These are phyloP conservation scores for Tarenaya hassleriana DNA, from an alignment of 345 rosid genomes.

Conservation along the genomic window DNA sequence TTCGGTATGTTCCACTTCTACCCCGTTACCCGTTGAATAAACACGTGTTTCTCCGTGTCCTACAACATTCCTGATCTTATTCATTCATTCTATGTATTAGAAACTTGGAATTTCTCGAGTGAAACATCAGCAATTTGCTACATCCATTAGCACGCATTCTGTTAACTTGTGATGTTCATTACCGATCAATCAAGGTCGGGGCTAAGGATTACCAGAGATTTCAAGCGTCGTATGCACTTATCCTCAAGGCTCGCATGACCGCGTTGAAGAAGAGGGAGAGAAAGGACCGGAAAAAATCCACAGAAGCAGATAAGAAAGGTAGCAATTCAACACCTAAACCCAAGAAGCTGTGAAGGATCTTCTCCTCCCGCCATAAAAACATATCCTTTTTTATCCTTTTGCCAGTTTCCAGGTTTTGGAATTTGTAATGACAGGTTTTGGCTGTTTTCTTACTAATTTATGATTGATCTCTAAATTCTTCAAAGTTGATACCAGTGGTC, in stretches of 20 bases:
- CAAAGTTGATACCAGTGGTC: too few relatives aligned
- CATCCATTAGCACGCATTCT: too few relatives aligned
- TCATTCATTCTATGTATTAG: too few relatives aligned
- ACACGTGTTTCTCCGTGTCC: too few relatives aligned
- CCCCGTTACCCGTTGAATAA: background rate
- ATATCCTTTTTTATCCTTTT: too few relatives aligned
- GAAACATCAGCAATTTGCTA: too few relatives aligned
- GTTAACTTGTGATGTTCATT: conserved; percentile 6
- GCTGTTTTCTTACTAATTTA: too few relatives aligned
- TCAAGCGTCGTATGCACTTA: conserved; percentile 89
- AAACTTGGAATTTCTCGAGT: background rate
- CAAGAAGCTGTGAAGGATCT: conserved; percentile 22
- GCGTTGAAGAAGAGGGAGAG: conserved; percentile 75
- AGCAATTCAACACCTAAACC: conserved; percentile 25
- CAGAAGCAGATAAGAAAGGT: conserved; percentile 50
- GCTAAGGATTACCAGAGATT: conserved; percentile 87
- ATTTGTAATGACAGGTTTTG: too few relatives aligned
- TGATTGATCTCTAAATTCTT: too few relatives aligned
- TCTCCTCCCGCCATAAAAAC: too few relatives aligned
- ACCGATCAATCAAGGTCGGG: conserved; percentile 82
- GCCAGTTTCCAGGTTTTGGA: too few relatives aligned
- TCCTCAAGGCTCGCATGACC: conserved; percentile 76
- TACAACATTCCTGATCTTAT: too few relatives aligned
- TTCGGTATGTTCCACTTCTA: conserved; percentile 49
- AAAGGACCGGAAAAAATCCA: conserved; percentile 72